These are phyloP conservation scores for Saraca asoca DNA, from an alignment of 331 rosid species.

Conservation along the genomic window DNA sequence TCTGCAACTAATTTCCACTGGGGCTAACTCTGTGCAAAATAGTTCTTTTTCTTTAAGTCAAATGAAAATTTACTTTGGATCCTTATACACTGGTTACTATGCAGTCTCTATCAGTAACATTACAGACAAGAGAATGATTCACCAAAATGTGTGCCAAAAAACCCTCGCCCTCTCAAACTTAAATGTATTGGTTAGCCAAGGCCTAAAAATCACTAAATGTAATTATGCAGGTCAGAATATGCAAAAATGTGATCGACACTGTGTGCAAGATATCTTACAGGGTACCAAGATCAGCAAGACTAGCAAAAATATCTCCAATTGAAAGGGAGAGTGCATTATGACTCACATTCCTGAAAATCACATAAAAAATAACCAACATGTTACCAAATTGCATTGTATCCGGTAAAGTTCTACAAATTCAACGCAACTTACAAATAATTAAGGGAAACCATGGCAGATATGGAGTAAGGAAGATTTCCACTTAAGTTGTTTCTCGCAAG, in stretches of 20 bases:
- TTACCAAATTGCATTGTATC: conserved; percentile 17
- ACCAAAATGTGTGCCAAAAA: too few relatives aligned
- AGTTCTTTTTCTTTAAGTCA: too few relatives aligned
- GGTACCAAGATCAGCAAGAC: conserved; percentile 57
- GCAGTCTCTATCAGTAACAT: too few relatives aligned
- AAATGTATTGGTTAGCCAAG: background rate
- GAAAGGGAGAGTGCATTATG: conserved; percentile 63
- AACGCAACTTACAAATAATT: conserved; percentile 71
- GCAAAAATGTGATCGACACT: conserved; percentile 15
- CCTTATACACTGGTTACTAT: too few relatives aligned
- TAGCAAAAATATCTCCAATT: conserved; percentile 67
- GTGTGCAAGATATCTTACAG: conserved; percentile 61
- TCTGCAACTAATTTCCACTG: too few relatives aligned
- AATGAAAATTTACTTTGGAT: too few relatives aligned
- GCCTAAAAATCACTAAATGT: conserved; percentile 16
- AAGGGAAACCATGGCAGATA: conserved; percentile 70
- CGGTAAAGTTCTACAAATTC: conserved; percentile 9
- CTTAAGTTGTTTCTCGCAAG: conserved; percentile 73
- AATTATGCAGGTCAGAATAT: conserved; percentile 9
- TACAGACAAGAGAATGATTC: too few relatives aligned
- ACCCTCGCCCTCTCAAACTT: too few relatives aligned
- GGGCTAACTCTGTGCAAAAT: too few relatives aligned
- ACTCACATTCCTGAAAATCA: conserved; percentile 70
- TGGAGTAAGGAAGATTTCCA: conserved; percentile 93
- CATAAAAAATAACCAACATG: conserved; percentile 32